Conservation (phyloP, 1,284 basidiomycete genomes). For the Wolfiporia cocos region DNA sequence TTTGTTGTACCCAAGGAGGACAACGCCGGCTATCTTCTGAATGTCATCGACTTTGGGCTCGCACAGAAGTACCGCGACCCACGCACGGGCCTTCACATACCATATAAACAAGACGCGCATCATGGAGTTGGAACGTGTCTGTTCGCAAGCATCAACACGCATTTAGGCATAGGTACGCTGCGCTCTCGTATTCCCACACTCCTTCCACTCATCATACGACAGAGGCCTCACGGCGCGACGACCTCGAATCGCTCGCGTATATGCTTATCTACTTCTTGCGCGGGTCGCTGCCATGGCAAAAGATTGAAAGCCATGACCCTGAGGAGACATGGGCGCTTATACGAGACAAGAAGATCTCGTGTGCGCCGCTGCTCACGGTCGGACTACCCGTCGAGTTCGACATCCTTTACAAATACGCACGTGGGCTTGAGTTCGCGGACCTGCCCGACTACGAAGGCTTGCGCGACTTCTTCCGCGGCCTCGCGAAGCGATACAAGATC, state of each 20-base stretch:
- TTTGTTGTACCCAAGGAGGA: conserved; percentile 73
- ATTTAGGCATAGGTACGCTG: conserved; percentile 76
- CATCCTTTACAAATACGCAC: conserved; percentile 81
- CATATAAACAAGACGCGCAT: conserved; percentile 87
- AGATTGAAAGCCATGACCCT: conserved; percentile 71
- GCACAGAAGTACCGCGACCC: conserved; percentile 94
- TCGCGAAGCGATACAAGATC: conserved; percentile 25
- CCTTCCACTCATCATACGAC: conserved; percentile 2
- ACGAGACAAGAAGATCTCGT: conserved; percentile 59
- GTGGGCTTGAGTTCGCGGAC: conserved; percentile 86
- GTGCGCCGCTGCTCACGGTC: conserved; percentile 64
- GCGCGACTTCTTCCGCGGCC: conserved; percentile 71
- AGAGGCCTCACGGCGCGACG: conserved; percentile 88
- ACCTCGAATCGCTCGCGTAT: conserved; percentile 89
- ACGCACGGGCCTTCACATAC: conserved; percentile 83
- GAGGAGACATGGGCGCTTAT: conserved; percentile 79
- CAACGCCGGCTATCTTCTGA: conserved; percentile 53
- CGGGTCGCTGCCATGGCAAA: conserved; percentile 88
- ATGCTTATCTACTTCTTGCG: conserved; percentile 92
- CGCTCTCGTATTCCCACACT: background rate
- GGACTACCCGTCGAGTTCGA: conserved; percentile 87
- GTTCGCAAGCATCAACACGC: conserved; percentile 94
- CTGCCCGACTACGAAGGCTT: conserved; percentile 88
- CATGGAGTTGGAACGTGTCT: conserved; percentile 89
- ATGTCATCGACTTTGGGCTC: conserved; percentile 96